phyloP scores from a whole-genome alignment of 2,329 filamentous ascomycete species.

The Alternaria sp. region DNA sequence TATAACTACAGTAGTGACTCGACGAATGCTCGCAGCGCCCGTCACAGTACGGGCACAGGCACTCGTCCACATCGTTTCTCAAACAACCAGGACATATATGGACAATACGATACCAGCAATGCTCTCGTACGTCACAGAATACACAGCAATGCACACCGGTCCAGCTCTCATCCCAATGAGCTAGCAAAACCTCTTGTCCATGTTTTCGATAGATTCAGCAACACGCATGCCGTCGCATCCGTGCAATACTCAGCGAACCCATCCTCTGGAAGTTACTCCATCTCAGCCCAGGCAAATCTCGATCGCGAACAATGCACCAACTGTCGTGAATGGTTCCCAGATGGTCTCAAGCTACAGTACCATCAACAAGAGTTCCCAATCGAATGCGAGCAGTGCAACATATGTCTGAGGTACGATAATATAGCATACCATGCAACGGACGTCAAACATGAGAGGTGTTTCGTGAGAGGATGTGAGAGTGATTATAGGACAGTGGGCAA shows the following conservation, averaged over 20 bases:
- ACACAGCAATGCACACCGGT: not conserved
- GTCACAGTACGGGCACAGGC: constrained; percentile 10
- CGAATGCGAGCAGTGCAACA: constrained; percentile 27
- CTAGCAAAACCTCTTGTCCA: constrained; percentile 13
- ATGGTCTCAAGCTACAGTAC: constrained; percentile 11
- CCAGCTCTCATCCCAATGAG: not conserved
- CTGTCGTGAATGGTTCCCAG: constrained; percentile 29
- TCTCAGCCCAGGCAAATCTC: constrained; percentile 29
- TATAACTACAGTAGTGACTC: constrained; percentile 18
- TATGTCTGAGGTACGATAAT: constrained; percentile 30
- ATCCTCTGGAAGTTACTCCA: constrained; percentile 11
- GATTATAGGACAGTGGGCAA: constrained; percentile 25
- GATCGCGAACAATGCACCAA: constrained; percentile 31
- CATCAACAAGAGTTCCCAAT: constrained; percentile 24
- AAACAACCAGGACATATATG: not conserved
- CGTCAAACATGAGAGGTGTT: constrained; percentile 30
- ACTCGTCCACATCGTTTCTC: not conserved
- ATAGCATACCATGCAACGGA: constrained; percentile 24
- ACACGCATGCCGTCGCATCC: constrained; percentile 21
- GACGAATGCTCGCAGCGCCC: constrained; percentile 6
- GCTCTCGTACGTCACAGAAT: not conserved
- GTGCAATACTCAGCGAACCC: constrained; percentile 22
- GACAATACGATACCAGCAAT: constrained; percentile 1
- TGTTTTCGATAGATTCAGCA: constrained; percentile 18
- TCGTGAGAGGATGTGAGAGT: constrained; percentile 29